phyloP scores from a whole-genome alignment of 2,329 filamentous ascomycete genomes.

The Pestalotiopsis sp. region DNA sequence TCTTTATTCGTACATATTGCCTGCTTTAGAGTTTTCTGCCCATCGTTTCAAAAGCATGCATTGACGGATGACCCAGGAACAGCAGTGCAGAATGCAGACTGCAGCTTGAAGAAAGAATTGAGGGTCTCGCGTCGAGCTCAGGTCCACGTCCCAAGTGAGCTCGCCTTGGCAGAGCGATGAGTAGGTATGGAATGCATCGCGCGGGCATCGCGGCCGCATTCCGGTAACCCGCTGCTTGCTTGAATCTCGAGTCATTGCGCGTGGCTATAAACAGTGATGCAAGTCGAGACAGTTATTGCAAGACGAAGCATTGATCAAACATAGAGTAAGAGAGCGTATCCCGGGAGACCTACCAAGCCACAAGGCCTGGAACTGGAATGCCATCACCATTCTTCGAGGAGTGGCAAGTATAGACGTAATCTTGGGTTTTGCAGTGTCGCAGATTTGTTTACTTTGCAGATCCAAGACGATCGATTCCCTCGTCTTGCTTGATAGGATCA shows the following conservation, averaged over 20 bases:
- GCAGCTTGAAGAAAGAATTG: not conserved
- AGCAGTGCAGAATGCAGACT: not conserved
- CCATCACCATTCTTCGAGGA: not conserved
- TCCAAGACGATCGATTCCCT: not conserved
- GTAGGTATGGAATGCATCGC: not conserved
- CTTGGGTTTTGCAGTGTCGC: not conserved
- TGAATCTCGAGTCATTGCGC: not conserved
- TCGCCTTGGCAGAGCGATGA: not conserved
- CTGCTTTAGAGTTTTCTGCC: not conserved
- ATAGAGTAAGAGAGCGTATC: not conserved
- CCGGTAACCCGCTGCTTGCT: not conserved
- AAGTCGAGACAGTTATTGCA: not conserved
- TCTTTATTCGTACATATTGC: not conserved
- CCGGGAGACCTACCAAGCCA: not conserved
- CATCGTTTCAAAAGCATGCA: conserved; percentile 1
- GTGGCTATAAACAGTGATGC: not conserved
- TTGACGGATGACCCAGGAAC: not conserved
- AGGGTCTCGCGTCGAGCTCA: not conserved
- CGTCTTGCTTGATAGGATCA: not conserved
- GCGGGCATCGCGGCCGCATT: not conserved
- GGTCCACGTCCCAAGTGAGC: not conserved
- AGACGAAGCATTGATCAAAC: not conserved
- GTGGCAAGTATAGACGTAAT: not conserved
- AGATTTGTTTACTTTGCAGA: not conserved
- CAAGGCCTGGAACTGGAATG: not conserved